Conservation (phyloP, 148 eudicot genomes). For the Selenicereus undatus region DNA sequence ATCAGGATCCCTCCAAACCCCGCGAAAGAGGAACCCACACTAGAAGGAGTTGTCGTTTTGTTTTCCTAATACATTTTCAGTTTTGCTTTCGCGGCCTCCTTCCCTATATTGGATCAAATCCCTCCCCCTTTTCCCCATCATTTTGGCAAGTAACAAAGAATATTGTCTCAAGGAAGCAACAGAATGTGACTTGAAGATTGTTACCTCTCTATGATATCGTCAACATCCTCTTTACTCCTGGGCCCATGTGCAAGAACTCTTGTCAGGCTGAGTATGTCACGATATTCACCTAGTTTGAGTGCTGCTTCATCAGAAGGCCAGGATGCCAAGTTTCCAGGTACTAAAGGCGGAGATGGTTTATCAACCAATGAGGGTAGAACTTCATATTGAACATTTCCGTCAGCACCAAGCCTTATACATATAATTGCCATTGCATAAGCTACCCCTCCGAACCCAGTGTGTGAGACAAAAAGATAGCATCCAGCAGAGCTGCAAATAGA, state of each 20-base stretch:
- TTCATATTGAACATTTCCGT: conserved; percentile 38
- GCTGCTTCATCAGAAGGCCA: conserved; percentile 54
- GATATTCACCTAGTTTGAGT: conserved; percentile 69
- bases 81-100: background rate
- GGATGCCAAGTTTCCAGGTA: conserved; percentile 18
- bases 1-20: too few relatives aligned
- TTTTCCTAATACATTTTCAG: too few relatives aligned
- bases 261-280: conserved; percentile 85
- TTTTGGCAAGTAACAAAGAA: background rate
- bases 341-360: conserved; percentile 18
- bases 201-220: conserved; percentile 78
- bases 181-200: background rate
- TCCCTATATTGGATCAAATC: too few relatives aligned
- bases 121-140: background rate
- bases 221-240: conserved; percentile 79
- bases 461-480: conserved; percentile 87
- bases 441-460: conserved; percentile 97
- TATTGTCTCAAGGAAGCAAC: background rate
- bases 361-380: conserved; percentile 29
- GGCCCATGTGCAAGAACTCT: conserved; percentile 90
- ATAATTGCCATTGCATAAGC: conserved; percentile 92
- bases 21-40: too few relatives aligned
- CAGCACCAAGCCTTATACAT: conserved; percentile 77
- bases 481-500: conserved; percentile 69
- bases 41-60: too few relatives aligned